Base-by-base conservation (phyloP, 129 eudicot species). In the Arctium lappa region DNA sequence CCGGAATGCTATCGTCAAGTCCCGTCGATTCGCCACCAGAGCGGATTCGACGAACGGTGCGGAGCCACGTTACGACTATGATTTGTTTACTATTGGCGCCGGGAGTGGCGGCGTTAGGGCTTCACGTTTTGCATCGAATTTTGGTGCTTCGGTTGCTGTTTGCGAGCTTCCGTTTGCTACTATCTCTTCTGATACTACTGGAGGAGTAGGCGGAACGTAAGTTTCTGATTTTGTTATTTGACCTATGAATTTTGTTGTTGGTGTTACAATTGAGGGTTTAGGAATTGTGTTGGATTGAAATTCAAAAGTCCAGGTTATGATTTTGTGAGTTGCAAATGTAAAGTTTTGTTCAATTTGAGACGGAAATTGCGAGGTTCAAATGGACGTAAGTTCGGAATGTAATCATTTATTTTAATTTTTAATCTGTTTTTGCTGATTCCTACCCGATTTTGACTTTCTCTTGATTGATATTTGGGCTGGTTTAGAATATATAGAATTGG, bases 21-120 rank as follows among this genome's bases (percentile, higher is more conserved):
- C 63, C 11, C 97, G 95, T 15, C 85, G 89, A 22, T 85, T 86
- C 65, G 34, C 85, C 78, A 85, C 88, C 48, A 82, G 87, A 18
- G 96, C 98, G 8, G 94, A 91, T 29, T 92, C 94, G 15, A 70
- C 68, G 3, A 90, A 91, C 72, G 96, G 91, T 72, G 87, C 91
- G 69, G 94, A 95, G 83, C 88, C 89, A 5, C 86, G 89, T 12
- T 85, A 79, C 78, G 99, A 96, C 76, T 96, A 86, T 68, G 99
- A 96, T 85, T 90, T 96, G 56, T 96, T 96, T 79, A 96, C 99
- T 1, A 90, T 96, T 53, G 99, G 99, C 22, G 99, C 99, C 63
- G 99, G 99, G 3, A 93, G 98, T 29, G 99, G 99, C 29, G 99
- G 99, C 37, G 99, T 96, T 50, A 89, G 99, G 87, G 99, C 99